A percentile compares a stretch with the other conserved stretches of the same genome.
Evolutionary conservation across 2,329 filamentous ascomycete genomes (phyloP).

Genomic region (Sclerotinia spermophila): DNA sequence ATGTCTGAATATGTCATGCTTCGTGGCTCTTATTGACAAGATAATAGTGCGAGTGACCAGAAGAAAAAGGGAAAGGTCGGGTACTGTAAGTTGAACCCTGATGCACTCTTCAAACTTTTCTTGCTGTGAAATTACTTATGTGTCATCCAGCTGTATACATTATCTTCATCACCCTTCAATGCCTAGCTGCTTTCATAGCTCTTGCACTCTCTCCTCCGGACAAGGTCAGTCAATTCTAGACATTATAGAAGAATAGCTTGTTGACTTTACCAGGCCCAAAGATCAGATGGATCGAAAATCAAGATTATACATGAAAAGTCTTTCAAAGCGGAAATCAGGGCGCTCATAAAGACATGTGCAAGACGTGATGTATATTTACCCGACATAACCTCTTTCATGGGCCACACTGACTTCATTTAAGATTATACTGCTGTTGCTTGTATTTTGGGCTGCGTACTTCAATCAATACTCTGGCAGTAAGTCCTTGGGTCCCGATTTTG

Average conservation of each 20-base stretch:
- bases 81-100: slow-evolving; percentile 33
- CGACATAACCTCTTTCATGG: too few relatives aligned
- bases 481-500: not conserved
- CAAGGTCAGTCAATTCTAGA: slow-evolving; percentile 36
- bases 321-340: not conserved
- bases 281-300: slow-evolving; percentile 3
- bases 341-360: not conserved
- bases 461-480: slow-evolving; percentile 7
- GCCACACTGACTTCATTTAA: not conserved
- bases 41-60: not conserved
- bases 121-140: slow-evolving; percentile 30
- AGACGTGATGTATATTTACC: not conserved
- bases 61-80: slow-evolving; percentile 35
- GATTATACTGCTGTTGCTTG: not conserved
- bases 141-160: slow-evolving; percentile 39
- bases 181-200: slow-evolving; percentile 43
- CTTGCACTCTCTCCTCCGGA: slow-evolving; percentile 44
- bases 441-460: slow-evolving; percentile 7
- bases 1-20: slow-evolving; percentile 26
- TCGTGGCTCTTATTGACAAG: slow-evolving; percentile 13
- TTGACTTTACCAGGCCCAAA: not conserved
- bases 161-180: slow-evolving; percentile 47
- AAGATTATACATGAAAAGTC: not conserved
- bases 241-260: accelerated
- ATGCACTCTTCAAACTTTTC: too few relatives aligned